Base-by-base conservation (phyloP, 805 yeast genomes). In the Kuraishia floccosa region DNA sequence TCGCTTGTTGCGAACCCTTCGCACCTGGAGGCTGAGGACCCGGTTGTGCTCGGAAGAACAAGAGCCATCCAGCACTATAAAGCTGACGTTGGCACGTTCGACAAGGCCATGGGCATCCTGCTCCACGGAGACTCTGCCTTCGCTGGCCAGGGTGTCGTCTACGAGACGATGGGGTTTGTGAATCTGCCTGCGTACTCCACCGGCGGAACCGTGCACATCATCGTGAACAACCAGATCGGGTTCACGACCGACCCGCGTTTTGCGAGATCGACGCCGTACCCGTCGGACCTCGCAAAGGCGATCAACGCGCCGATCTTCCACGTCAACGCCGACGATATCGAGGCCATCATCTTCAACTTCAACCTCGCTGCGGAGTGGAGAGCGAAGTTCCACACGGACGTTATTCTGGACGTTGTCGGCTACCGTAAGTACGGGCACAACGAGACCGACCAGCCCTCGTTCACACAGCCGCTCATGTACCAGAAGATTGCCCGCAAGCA, bases 101-200 rank as follows among this genome's bases (percentile, higher is more conserved):
- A 76, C 47, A 89, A 86, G 63, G 96, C 97, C 28, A 67, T 91
- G 70, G 80, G 91, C 41, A 82, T 91, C 37, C 68, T 91, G 58
- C 68, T 91, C 58, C 99, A 91, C 58, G 99, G 99, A 71, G 99
- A 91, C 60, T 95, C 99, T 35, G 98, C 98, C 24, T 87, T 91
- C 54, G 87, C 96, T 27, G 98, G 82, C 41, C 98, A 91, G 65
- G 99, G 99, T 76, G 93, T 91, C 35, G 96, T 91, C 36, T 91
- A 91, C 63, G 99, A 91, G 67, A 89, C 98, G 33, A 77, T 89
- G 82, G 97, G 97, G 35, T 81, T 91, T 63, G 72, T 83, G 47
- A 73, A 76, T 47, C 71, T 91, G 52, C 96, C 96, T 44, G 95
- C 91, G 44, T 91, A 83, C 66, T 73, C 95, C 31, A 87, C 97